phyloP scores from a whole-genome alignment of 2,329 filamentous ascomycete genomes.

The Ophiostoma sp. region DNA sequence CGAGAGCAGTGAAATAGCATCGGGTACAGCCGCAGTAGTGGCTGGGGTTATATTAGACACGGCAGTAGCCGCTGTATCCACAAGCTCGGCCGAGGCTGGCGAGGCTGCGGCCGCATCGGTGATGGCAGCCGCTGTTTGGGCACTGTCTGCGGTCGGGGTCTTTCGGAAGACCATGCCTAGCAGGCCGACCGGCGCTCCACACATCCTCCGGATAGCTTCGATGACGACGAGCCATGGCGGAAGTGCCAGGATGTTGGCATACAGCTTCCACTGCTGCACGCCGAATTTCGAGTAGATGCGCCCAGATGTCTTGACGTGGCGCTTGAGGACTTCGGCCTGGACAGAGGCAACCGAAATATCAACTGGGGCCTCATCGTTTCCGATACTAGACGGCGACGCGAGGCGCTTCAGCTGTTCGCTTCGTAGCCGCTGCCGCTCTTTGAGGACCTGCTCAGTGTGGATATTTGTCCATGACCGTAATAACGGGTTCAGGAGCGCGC shows the following conservation, averaged over 20 bases:
- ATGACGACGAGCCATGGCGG: conserved; percentile 48
- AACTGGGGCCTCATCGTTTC: background rate
- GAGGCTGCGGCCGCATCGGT: conserved; percentile 14
- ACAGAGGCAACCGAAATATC: background rate
- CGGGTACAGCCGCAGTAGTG: conserved; percentile 1
- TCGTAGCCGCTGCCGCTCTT: conserved; percentile 17
- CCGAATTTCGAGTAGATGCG: conserved; percentile 35
- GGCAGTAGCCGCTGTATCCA: background rate
- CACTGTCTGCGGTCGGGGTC: background rate
- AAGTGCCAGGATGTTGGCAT: conserved; percentile 38
- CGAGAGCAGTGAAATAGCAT: background rate
- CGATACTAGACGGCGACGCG: background rate
- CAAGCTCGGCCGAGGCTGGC: background rate
- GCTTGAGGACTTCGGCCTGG: conserved; percentile 30
- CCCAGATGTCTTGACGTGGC: conserved; percentile 27
- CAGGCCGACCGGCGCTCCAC: conserved; percentile 37
- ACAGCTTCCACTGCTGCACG: conserved; percentile 45
- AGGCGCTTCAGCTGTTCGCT: conserved; percentile 16
- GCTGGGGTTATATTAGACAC: background rate
- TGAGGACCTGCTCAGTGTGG: conserved; percentile 28
- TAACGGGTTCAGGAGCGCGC: conserved; percentile 32
- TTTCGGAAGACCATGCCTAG: conserved; percentile 33
- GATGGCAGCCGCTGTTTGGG: conserved; percentile 3
- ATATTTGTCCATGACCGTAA: conserved; percentile 34
- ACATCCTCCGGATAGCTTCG: conserved; percentile 47